phyloP scores from a whole-genome alignment of 768 basidiomycete genomes.

The Phlegmacium glaucopus region DNA sequence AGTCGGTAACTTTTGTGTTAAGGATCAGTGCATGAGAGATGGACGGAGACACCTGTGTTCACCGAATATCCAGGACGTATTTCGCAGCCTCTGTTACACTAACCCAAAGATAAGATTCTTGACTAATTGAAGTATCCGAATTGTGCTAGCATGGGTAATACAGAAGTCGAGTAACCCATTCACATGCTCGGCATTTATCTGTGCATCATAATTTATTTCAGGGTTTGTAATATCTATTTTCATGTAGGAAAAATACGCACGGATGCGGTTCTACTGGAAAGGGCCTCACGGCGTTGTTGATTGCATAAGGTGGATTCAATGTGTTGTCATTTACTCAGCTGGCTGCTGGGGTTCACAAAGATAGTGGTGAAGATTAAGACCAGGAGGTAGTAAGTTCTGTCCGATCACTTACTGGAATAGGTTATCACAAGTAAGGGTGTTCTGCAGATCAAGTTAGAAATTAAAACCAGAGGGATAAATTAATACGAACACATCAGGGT shows the following conservation, averaged over 20 bases:
- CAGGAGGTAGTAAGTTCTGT: too few species aligned
- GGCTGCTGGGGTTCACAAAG: too few species aligned
- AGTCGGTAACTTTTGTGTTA: slow-evolving; percentile 51
- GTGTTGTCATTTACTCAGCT: too few species aligned
- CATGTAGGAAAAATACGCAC: slow-evolving; percentile 30
- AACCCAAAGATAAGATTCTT: slow-evolving; percentile 70
- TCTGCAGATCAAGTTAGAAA: too few species aligned
- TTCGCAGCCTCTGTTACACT: slow-evolving; percentile 54
- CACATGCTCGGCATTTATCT: slow-evolving; percentile 47
- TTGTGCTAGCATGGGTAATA: slow-evolving; percentile 53
- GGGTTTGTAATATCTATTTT: neutral
- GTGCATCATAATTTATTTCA: neutral
- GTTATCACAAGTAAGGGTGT: too few species aligned
- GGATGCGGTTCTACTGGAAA: slow-evolving; percentile 54
- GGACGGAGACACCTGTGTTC: neutral
- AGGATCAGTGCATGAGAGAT: neutral
- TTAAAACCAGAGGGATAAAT: too few species aligned
- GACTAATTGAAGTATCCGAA: slow-evolving; percentile 44
- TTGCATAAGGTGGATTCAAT: slow-evolving; percentile 53
- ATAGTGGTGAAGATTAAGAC: too few species aligned
- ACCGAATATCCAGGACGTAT: slow-evolving; percentile 61
- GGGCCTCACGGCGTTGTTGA: slow-evolving; percentile 53
- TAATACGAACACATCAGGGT: too few species aligned
- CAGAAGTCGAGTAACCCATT: slow-evolving; percentile 60
- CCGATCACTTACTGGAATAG: too few species aligned